Percentiles rank a stretch among this genome's conserved stretches.
Conservation (phyloP, 176 grass and related monocot species). For the Pontederia paniculata region DNA sequence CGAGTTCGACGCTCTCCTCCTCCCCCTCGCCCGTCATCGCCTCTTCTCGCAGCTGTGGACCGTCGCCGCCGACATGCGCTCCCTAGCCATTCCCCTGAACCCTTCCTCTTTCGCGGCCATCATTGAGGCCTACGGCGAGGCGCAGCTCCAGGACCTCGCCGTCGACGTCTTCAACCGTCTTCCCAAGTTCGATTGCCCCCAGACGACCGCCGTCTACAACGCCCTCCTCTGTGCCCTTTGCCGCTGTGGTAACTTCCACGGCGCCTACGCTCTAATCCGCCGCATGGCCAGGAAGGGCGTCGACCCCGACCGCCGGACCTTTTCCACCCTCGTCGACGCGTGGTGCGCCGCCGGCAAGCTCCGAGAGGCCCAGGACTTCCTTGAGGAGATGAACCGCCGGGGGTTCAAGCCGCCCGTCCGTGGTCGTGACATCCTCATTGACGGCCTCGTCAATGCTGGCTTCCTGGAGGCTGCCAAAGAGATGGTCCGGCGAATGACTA, state of each 20-base stretch:
- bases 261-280: constrained; percentile 78
- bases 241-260: constrained; percentile 50
- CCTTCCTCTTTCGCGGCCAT: constrained; percentile 53
- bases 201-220: constrained; percentile 73
- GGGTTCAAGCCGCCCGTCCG: constrained; percentile 75
- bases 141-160: constrained; percentile 52
- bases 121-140: constrained; percentile 68
- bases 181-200: constrained; percentile 68
- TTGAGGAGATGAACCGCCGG: constrained; percentile 72
- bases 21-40: constrained; percentile 53
- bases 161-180: constrained; percentile 91
- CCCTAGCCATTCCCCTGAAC: constrained; percentile 48
- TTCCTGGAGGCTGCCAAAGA: constrained; percentile 71
- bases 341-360: constrained; percentile 90
- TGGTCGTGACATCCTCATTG: constrained; percentile 68
- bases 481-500: constrained; percentile 82
- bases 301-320: constrained; percentile 59
- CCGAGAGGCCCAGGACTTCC: constrained; percentile 73
- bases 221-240: constrained; percentile 87
- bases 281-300: constrained; percentile 75
- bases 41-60: constrained; percentile 79
- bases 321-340: constrained; percentile 79
- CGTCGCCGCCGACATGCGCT: constrained; percentile 59
- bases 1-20: constrained; percentile 73
- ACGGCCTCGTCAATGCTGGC: constrained; percentile 73